Conservation (phyloP, 257 asterid species). For the Solanum pinnatisectum region DNA sequence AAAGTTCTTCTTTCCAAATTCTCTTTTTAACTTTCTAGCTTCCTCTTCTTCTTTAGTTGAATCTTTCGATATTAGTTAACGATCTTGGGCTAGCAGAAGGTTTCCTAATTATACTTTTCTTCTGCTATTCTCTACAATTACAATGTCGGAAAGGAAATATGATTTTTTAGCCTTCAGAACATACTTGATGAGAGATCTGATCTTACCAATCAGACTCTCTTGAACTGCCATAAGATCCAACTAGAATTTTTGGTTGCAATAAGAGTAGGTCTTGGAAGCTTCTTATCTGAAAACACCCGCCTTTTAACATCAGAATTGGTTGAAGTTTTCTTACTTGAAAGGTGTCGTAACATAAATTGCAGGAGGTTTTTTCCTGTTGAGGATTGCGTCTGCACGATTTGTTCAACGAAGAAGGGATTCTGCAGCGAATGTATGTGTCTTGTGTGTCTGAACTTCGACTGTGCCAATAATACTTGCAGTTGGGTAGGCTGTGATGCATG, state of each 20-base stretch:
- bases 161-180: constrained; percentile 53
- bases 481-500: constrained; percentile 97
- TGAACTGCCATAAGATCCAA: constrained; percentile 61
- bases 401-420: constrained; percentile 72
- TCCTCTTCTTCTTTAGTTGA: too few relatives aligned
- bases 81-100: too few relatives aligned
- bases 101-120: too few relatives aligned
- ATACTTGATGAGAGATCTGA: constrained; percentile 74
- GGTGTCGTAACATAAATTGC: constrained; percentile 76
- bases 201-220: constrained; percentile 56
- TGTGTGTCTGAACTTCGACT: constrained; percentile 75
- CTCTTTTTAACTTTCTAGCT: too few relatives aligned
- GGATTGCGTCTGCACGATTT: constrained; percentile 84
- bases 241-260: constrained; percentile 67
- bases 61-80: too few relatives aligned
- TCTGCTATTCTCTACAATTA: too few relatives aligned
- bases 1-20: too few relatives aligned
- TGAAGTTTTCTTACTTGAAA: constrained; percentile 65
- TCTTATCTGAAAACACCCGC: constrained; percentile 29
- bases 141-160: constrained; percentile 46
- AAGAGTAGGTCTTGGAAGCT: constrained; percentile 58
- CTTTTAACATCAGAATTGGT: constrained; percentile 47
- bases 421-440: constrained; percentile 97
- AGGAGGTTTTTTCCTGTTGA: constrained; percentile 74
- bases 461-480: constrained; percentile 86